These are phyloP conservation scores for Pythium grandisporangium DNA, from an alignment of 352 stramenopile genomes.

Conservation along the genomic window DNA sequence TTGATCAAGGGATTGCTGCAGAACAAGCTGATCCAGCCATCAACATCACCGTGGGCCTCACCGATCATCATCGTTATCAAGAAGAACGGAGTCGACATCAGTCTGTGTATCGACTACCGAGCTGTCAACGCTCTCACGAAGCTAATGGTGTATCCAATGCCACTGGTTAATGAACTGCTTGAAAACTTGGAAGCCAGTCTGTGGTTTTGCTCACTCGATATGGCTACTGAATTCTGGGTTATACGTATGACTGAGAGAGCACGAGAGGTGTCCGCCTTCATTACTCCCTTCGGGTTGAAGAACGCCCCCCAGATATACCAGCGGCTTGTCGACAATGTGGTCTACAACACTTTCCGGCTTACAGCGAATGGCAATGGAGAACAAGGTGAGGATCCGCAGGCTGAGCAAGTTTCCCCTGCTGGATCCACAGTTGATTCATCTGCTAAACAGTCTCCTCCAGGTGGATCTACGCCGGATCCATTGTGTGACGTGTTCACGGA, in stretches of 20 bases:
- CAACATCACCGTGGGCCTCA: constrained; percentile 16
- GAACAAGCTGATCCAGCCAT: constrained; percentile 7
- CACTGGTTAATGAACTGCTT: constrained; percentile 10
- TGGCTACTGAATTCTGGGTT: constrained; percentile 14
- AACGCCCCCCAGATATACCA: constrained; percentile 14
- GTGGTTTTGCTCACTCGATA: constrained; percentile 16
- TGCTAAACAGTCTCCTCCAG: too few species aligned
- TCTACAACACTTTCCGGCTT: constrained; percentile 3
- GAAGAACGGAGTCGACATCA: constrained; percentile 26
- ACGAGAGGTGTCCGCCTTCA: constrained; percentile 7
- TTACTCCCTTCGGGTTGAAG: constrained; percentile 9
- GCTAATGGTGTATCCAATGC: constrained; percentile 19
- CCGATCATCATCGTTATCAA: constrained; percentile 31
- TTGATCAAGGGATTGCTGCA: constrained; percentile 16
- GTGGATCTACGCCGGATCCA: too few species aligned
- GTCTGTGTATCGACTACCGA: constrained; percentile 19
- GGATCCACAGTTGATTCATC: too few species aligned
- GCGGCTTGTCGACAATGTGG: constrained; percentile 7
- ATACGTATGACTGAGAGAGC: constrained; percentile 10
- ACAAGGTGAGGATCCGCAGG: neutral
- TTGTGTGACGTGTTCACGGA: neutral
- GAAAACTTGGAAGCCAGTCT: constrained; percentile 5
- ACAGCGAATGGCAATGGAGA: neutral
- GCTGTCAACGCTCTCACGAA: constrained; percentile 9
- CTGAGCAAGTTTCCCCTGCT: too few species aligned